Base-by-base conservation (phyloP, 1,284 basidiomycete genomes). In the Moesziomyces sp. region DNA sequence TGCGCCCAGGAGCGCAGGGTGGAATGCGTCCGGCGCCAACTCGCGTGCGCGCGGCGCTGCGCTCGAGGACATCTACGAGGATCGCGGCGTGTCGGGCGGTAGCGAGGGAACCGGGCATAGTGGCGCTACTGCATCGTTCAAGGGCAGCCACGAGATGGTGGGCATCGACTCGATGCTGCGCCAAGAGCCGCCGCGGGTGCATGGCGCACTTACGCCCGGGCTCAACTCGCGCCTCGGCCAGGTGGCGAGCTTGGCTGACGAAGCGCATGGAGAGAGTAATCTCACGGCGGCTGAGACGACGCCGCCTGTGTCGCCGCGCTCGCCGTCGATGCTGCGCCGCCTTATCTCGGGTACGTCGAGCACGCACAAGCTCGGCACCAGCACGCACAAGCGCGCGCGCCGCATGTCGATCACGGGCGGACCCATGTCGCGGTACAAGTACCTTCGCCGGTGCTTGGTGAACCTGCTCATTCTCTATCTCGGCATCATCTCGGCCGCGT, bases 401-500 rank as follows among this genome's bases (percentile, higher is more conserved):
- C 63, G 59, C 16, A 28, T 52, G 35, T 62, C 59, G 21, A 40
- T 67, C 49, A 30, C 58, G 1, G 50, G 59, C 23, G 56, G 59
- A 3, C 76, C 77, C 10, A 52, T 58, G 46, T 42, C 59, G 6
- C 46, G 65, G 19, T 78, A 73, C 60, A 62, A 53, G 44, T 78
- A 79, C 64, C 59, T 79, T 42, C 74, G 77, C 5, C 47, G 77
- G 8, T 79, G 77, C 46, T 50, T 76, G 49, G 56, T 78, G 57
- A 78, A 78, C 53, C 58, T 79, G 19, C 51, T 71, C 21, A 64
- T 79, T 19, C 63, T 79, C 16, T 78, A 78, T 52, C n/a, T 70
- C 24, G 66, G 73, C 52, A 74, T 79, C 53, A 76, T 72, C 28
- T 53, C 59, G n/a, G 77, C 63, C 2, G 77, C 76, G 11, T 55